Evolutionary conservation across 306 rosid species (phyloP), one percentile per base, ranked within the genome.

Genomic region (Cucurbita maxima): DNA sequence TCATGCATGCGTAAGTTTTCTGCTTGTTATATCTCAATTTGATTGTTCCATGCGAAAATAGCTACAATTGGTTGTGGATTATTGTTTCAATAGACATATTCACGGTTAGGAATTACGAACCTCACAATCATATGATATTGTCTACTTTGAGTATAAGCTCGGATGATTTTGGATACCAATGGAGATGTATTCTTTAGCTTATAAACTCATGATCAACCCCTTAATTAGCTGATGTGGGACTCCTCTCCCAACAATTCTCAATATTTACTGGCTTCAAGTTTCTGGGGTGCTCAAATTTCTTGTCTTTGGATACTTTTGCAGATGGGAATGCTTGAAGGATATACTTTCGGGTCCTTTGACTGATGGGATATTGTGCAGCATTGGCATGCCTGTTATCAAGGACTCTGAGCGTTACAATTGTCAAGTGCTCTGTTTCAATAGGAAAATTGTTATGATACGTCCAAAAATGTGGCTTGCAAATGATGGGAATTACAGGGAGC

Each of bases 391-490:
- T 30, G 74, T 94, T 76, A 86, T 94, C 77, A 85, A 83, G 69
- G 99, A 73, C 47, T 87, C 92, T 0, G 99, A 94, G 89, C 87
- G 99, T 38, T 94, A 94, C 60, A 94, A 94, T 58, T 89, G 97
- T 73, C 99, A 94, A 60, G 85, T 91, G 77, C 40, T 94, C 2
- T 91, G 97, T 79, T 76, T 85, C 30, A 88, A 94, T 76, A 81
- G 96, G 15, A 91, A 75, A 84, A 91, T 91, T 77, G 75, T 94
- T 36, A 91, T 91, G 96, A 87, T 94, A 71, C 82, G 95, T 37
- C 92, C 99, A 0, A 94, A 94, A 72, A 87, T 94, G 97, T 87
- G 91, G 86, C 97, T 94, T 60, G 99, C 97, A 56, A 94, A 94
- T 63, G 99, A 94, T 85, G 97, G 97, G 47, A 94, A 91, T 84